phyloP scores from a whole-genome alignment of 306 rosid genomes.

The Vigna angularis region DNA sequence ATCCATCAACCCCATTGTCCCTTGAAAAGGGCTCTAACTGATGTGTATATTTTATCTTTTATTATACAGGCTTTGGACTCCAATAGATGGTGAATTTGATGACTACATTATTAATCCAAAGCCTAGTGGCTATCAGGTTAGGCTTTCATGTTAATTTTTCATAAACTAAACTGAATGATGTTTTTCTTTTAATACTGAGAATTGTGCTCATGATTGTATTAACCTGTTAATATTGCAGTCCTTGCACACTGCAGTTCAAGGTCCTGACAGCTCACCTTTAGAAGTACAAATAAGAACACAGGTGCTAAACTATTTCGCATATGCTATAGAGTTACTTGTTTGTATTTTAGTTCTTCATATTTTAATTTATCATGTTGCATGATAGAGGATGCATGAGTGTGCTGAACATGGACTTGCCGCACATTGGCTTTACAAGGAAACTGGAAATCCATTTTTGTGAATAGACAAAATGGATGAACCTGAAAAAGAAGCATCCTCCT shows the following conservation, averaged over 20 bases:
- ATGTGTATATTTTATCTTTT: constrained; percentile 27
- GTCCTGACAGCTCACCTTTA: constrained; percentile 89
- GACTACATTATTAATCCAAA: constrained; percentile 97
- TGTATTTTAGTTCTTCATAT: constrained; percentile 38
- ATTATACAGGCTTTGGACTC: constrained; percentile 79
- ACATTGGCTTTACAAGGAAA: constrained; percentile 98
- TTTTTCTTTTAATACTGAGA: constrained; percentile 34
- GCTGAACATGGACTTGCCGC: constrained; percentile 99
- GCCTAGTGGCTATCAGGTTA: constrained; percentile 98
- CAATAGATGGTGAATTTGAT: constrained; percentile 97
- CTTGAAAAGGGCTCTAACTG: constrained; percentile 26
- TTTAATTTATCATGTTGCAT: constrained; percentile 30
- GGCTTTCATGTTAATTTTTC: constrained; percentile 38
- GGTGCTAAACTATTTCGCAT: constrained; percentile 55
- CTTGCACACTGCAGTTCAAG: constrained; percentile 95
- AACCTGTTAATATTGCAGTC: constrained; percentile 63
- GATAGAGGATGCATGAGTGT: constrained; percentile 92
- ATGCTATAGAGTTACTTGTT: constrained; percentile 29
- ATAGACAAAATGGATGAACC: constrained; percentile 60
- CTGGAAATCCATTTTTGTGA: constrained; percentile 66
- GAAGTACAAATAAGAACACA: constrained; percentile 99
- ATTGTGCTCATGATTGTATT: constrained; percentile 33
- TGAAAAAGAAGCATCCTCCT: constrained; percentile 63
- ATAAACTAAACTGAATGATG: constrained; percentile 34
- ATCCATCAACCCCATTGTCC: constrained; percentile 20